phyloP scores from a whole-genome alignment of 2,329 filamentous ascomycete genomes.

The Aspergillus japonicus region DNA sequence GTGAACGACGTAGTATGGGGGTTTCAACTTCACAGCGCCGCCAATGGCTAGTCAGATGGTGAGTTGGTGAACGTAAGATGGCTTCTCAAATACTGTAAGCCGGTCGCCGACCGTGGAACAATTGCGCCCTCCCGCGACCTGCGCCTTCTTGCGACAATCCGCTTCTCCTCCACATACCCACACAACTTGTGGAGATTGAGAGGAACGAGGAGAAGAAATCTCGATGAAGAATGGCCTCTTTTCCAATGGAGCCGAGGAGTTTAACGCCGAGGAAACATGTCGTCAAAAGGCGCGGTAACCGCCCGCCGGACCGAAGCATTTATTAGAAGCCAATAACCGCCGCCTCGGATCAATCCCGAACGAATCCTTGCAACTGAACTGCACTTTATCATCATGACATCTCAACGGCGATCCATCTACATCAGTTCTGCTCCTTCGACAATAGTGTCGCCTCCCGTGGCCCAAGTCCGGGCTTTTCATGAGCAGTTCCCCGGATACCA shows the following conservation, averaged over 20 bases:
- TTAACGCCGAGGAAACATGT: not conserved
- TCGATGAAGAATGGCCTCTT: not conserved
- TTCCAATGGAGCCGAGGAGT: not conserved
- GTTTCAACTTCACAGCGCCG: not conserved
- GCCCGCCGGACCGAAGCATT: not conserved
- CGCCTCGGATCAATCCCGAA: not conserved
- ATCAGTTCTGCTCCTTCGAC: conserved; percentile 24
- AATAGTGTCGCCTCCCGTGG: conserved; percentile 14
- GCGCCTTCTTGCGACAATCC: not conserved
- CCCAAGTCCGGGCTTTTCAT: conserved; percentile 48
- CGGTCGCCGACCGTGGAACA: not conserved
- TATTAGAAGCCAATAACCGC: not conserved
- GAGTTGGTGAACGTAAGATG: not conserved
- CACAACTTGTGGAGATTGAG: not conserved
- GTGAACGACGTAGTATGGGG: not conserved
- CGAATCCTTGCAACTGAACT: not conserved
- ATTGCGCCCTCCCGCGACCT: conserved; percentile 3
- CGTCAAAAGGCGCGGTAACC: not conserved
- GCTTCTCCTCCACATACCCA: not conserved
- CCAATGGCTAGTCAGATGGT: too few species aligned
- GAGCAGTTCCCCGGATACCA: conserved; percentile 56
- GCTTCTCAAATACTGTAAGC: not conserved
- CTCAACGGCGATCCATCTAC: conserved; percentile 28
- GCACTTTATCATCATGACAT: not conserved
- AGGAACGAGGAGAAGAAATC: too few species aligned